These are phyloP conservation scores for Diaporthe longicolla DNA, from an alignment of 2,329 filamentous ascomycete genomes.

Conservation along the genomic window DNA sequence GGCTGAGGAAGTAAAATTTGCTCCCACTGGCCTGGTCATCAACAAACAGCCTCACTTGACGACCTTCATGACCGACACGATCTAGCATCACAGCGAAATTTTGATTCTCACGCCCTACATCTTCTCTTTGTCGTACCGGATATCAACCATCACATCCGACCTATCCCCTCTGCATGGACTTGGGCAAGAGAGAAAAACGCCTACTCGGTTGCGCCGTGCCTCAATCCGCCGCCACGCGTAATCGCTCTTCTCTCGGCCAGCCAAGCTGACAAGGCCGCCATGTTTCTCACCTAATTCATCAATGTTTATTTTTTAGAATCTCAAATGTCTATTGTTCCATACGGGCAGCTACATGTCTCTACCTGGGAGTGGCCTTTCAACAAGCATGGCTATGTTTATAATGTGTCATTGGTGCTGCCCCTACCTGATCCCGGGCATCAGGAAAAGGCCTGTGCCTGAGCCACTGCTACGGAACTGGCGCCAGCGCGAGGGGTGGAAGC, in stretches of 20 bases:
- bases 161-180: constrained; percentile 13
- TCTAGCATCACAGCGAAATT: constrained; percentile 35
- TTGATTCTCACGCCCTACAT: background rate
- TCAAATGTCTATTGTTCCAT: constrained; percentile 30
- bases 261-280: background rate
- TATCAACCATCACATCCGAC: constrained; percentile 5
- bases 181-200: background rate
- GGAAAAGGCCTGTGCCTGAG: background rate
- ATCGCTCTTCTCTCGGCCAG: background rate
- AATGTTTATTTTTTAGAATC: constrained; percentile 36
- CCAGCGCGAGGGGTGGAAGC: background rate
- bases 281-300: constrained; percentile 35
- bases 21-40: background rate
- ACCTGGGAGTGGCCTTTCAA: constrained; percentile 1
- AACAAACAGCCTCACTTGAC: constrained; percentile 8
- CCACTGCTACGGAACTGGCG: background rate
- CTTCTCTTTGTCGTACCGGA: background rate
- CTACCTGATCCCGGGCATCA: background rate
- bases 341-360: background rate
- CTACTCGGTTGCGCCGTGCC: background rate
- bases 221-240: background rate
- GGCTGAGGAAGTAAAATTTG: constrained; percentile 48
- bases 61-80: constrained; percentile 40
- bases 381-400: constrained; percentile 2
- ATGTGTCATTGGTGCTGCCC: background rate